Evolutionary conservation across 106 monocot species (phyloP).

Genomic region (Agapanthus africanus): DNA sequence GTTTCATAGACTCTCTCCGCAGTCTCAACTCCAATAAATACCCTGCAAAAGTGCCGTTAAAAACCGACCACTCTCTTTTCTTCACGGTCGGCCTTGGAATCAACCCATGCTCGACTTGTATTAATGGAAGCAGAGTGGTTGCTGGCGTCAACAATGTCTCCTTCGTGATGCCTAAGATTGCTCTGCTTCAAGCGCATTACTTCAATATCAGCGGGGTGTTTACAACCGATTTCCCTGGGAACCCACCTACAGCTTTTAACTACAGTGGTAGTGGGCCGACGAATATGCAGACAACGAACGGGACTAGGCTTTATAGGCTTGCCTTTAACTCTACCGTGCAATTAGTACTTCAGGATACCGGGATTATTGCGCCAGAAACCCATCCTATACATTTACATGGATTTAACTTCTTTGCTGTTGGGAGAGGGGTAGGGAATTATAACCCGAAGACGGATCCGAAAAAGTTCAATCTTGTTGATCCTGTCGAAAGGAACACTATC

Average conservation of each 20-base stretch:
- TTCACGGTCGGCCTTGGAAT: slow-evolving; percentile 54
- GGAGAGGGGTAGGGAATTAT: slow-evolving; percentile 54
- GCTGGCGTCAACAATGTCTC: slow-evolving; percentile 54
- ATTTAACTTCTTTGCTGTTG: slow-evolving; percentile 75
- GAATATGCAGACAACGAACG: slow-evolving; percentile 23
- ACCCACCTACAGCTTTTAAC: slow-evolving; percentile 24
- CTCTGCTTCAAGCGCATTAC: slow-evolving; percentile 52
- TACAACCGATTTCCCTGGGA: slow-evolving; percentile 39
- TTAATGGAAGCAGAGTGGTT: slow-evolving; percentile 26
- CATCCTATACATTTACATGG: slow-evolving; percentile 83
- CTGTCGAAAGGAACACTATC: slow-evolving; percentile 60
- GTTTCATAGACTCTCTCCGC: slow-evolving; percentile 27
- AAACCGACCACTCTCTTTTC: slow-evolving; percentile 38
- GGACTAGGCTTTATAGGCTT: slow-evolving; percentile 42
- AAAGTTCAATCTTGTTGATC: slow-evolving; percentile 66
- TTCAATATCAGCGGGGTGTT: slow-evolving; percentile 39
- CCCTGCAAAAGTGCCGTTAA: slow-evolving; percentile 31
- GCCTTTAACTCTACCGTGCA: slow-evolving; percentile 58
- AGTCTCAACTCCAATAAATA: slow-evolving; percentile 40
- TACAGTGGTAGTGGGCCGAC: slow-evolving; percentile 24
- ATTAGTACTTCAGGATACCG: slow-evolving; percentile 64
- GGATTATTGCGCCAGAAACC: slow-evolving; percentile 50
- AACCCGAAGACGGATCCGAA: slow-evolving; percentile 31
- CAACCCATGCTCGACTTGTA: slow-evolving; percentile 42
- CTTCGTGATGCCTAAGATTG: slow-evolving; percentile 51